These are phyloP conservation scores for Botryotinia calthae DNA, from an alignment of 2,329 filamentous ascomycete genomes.

Conservation along the genomic window DNA sequence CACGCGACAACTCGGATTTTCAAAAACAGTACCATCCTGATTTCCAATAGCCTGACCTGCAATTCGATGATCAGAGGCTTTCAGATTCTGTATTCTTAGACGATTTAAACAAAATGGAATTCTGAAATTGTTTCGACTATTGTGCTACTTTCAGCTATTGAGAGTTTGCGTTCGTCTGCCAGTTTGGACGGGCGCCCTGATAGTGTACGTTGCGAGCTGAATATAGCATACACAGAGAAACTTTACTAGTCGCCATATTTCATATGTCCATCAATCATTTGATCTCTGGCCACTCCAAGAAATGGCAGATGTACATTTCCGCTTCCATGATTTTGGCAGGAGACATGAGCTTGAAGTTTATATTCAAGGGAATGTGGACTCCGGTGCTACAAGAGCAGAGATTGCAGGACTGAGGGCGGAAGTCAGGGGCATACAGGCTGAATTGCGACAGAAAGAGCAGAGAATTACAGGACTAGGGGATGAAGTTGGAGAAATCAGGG, in stretches of 20 bases:
- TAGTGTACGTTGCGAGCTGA: neutral
- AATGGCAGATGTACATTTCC: constrained; percentile 1
- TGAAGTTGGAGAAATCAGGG: neutral
- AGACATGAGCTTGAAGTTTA: neutral
- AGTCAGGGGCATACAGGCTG: neutral
- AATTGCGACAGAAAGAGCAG: neutral
- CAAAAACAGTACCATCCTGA: neutral
- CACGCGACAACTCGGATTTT: neutral
- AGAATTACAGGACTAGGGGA: neutral
- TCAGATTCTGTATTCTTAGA: neutral
- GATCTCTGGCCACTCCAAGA: neutral
- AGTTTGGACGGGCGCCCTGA: neutral
- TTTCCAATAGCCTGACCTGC: neutral
- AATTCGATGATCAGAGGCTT: neutral
- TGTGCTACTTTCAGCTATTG: neutral
- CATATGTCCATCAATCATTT: neutral
- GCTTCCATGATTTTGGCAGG: neutral
- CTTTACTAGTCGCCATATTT: neutral
- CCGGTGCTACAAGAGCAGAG: neutral
- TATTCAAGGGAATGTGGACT: neutral
- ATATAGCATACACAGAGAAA: neutral
- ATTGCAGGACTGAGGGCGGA: neutral
- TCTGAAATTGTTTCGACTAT: neutral
- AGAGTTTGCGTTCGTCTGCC: neutral
- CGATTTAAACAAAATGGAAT: neutral